Percentiles rank a stretch among this genome's conserved stretches.
These are phyloP conservation scores for Boeremia lycopersici DNA, from an alignment of 2,329 filamentous ascomycete species.

Conservation along the genomic window DNA sequence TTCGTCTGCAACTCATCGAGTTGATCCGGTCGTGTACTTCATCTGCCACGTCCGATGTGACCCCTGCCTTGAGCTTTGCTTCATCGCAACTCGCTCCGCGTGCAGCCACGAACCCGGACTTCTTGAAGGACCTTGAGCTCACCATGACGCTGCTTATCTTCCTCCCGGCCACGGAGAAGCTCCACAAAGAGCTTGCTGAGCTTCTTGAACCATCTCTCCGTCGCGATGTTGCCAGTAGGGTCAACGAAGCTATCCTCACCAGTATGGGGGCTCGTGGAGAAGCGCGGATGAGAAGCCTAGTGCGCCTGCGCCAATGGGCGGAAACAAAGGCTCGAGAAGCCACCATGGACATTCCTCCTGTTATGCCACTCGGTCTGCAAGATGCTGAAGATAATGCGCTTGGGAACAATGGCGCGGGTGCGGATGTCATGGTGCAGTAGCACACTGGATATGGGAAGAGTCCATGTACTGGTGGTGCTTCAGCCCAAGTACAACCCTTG, in stretches of 20 bases:
- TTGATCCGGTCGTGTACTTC: constrained; percentile 80
- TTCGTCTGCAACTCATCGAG: constrained; percentile 92
- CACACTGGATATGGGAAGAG: neutral
- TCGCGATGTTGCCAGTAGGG: constrained; percentile 80
- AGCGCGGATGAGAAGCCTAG: constrained; percentile 79
- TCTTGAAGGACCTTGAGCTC: constrained; percentile 84
- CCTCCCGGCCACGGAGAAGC: constrained; percentile 67
- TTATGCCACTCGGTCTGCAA: constrained; percentile 52
- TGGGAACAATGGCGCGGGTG: constrained; percentile 45
- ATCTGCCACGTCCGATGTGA: constrained; percentile 72
- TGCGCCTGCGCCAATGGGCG: constrained; percentile 84
- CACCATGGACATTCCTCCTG: constrained; percentile 50
- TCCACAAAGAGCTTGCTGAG: constrained; percentile 75
- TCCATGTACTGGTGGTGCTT: too few relatives aligned
- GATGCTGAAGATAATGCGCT: constrained; percentile 36
- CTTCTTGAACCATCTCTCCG: constrained; percentile 81
- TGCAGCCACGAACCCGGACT: constrained; percentile 79
- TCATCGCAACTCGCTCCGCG: constrained; percentile 85
- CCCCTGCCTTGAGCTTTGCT: constrained; percentile 82
- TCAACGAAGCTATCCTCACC: constrained; percentile 86
- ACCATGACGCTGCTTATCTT: constrained; percentile 95
- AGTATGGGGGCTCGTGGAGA: constrained; percentile 75
- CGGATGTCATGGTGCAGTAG: constrained; percentile 44
- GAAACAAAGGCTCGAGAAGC: constrained; percentile 65
- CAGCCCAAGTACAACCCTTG: too few relatives aligned